phyloP scores from a whole-genome alignment of 352 stramenopile genomes.

The Globisporangium uncinulatum region DNA sequence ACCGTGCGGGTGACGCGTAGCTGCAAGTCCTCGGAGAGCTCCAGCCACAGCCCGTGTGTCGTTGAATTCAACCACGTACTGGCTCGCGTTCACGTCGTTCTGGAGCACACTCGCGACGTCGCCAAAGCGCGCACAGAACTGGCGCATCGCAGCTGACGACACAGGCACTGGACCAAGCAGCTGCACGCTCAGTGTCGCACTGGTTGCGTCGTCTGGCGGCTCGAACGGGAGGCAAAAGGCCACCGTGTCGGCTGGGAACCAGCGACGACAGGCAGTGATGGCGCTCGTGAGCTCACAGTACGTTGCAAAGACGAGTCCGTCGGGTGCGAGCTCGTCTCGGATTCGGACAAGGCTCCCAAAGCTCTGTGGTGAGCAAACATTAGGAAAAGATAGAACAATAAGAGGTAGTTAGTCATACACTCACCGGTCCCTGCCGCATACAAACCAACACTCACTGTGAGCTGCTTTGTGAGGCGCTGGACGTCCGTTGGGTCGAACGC shows the following conservation, averaged over 20 bases:
- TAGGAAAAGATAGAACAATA: background rate
- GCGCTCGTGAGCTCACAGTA: slow-evolving; percentile 68
- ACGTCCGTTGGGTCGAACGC: slow-evolving; percentile 33
- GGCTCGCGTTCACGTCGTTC: slow-evolving; percentile 28
- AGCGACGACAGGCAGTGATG: slow-evolving; percentile 50
- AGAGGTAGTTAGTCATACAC: background rate
- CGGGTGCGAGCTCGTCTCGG: slow-evolving; percentile 35
- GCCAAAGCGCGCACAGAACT: slow-evolving; percentile 63
- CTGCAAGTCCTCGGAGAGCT: slow-evolving; percentile 35
- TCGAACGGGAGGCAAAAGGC: slow-evolving; percentile 70
- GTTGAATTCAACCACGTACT: slow-evolving; percentile 74
- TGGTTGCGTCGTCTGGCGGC: slow-evolving; percentile 51
- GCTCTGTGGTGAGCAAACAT: slow-evolving; percentile 21
- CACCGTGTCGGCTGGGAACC: slow-evolving; percentile 16
- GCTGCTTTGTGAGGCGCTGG: slow-evolving; percentile 35
- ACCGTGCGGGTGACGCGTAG: slow-evolving; percentile 25
- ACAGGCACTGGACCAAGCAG: slow-evolving; percentile 20
- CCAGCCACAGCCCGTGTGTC: slow-evolving; percentile 45
- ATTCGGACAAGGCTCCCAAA: slow-evolving; percentile 54
- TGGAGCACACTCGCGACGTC: slow-evolving; percentile 72
- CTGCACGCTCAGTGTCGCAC: slow-evolving; percentile 50
- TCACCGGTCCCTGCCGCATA: background rate
- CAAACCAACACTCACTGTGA: slow-evolving; percentile 37
- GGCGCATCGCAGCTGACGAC: slow-evolving; percentile 38
- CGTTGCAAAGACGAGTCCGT: slow-evolving; percentile 69